Base-by-base conservation (phyloP, 1,284 basidiomycete species). In the Rhodotorula sp. region DNA sequence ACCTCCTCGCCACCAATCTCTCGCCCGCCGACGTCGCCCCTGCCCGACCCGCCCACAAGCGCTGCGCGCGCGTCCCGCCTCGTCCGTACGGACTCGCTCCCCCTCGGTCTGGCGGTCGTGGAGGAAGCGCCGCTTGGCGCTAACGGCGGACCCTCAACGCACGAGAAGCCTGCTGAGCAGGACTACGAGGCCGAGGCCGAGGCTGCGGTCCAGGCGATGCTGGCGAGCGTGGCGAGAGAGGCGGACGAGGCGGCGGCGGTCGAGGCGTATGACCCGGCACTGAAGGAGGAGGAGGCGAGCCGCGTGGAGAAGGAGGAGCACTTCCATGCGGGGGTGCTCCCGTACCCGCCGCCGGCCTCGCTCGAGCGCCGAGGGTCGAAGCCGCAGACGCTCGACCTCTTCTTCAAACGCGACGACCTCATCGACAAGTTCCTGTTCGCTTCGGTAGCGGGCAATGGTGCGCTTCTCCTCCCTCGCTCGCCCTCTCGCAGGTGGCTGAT, bases 381-480 rank as follows among this genome's bases (percentile, higher is more conserved):
- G 37, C 25, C 60, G 2, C 41, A 48, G 17, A 69, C 76, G 22
- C 66, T 78, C 56, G 80, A 80, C 59, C 64, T 80, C 4, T 78
- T 77, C 66, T 77, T 78, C 61, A 66, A 67, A 22, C 67, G 66
- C 2, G 76, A 80, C 0, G 78, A 78, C 51, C 61, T 80, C 62
- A 73, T 81, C 59, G 78, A 81, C 71, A 81, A 80, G 66, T 79
- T 81, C 58, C 72, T 81, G 13, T 80, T 77, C 54, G 79, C 80
- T 1, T 71, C 77, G 7, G 79, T 81, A 1, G 77, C 79, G 3
- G 80, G 80, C 32, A 79, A 80, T 70, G 80, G 78, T 79, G 54
- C 55, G 77, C 51, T 9, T 19, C 50, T n/a, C 50, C 27, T 3
- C 19, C 13, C 15, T 21, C 44, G n/a, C 2, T n/a, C 27, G 34